Evolutionary conservation across 345 rosid genomes (phyloP).

Genomic region (Sisymbrium irio): DNA sequence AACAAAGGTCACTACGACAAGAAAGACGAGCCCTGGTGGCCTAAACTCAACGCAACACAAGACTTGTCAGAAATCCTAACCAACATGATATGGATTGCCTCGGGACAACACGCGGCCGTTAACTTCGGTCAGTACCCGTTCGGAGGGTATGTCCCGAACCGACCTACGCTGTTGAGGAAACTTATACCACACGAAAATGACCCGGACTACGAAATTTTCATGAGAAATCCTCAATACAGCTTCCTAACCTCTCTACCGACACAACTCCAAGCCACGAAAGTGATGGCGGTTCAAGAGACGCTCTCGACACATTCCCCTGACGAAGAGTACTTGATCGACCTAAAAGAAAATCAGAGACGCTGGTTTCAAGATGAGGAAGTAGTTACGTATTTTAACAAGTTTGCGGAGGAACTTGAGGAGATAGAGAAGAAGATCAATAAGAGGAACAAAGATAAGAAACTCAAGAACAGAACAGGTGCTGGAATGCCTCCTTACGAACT

Average conservation of each 20-base stretch:
- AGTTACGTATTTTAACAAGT: conserved; percentile 45
- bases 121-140: conserved; percentile 97
- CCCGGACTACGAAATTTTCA: conserved; percentile 59
- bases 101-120: conserved; percentile 93
- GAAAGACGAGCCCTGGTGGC: conserved; percentile 91
- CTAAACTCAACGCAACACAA: conserved; percentile 65
- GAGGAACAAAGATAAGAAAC: conserved; percentile 59
- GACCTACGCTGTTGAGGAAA: conserved; percentile 76
- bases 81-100: conserved; percentile 80
- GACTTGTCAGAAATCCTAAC: conserved; percentile 75
- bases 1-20: conserved; percentile 87
- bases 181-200: conserved; percentile 64
- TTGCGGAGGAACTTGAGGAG: conserved; percentile 58
- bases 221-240: conserved; percentile 60
- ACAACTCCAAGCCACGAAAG: conserved; percentile 89
- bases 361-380: conserved; percentile 72
- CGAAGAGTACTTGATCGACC: conserved; percentile 79
- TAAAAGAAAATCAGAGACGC: conserved; percentile 47
- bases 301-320: conserved; percentile 85
- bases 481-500: conserved; percentile 91
- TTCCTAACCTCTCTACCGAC: conserved; percentile 75
- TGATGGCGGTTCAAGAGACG: conserved; percentile 94
- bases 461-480: conserved; percentile 79
- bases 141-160: conserved; percentile 92
- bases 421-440: conserved; percentile 55